Conservation (phyloP, 306 rosid genomes). For the Dryas octopetala region DNA sequence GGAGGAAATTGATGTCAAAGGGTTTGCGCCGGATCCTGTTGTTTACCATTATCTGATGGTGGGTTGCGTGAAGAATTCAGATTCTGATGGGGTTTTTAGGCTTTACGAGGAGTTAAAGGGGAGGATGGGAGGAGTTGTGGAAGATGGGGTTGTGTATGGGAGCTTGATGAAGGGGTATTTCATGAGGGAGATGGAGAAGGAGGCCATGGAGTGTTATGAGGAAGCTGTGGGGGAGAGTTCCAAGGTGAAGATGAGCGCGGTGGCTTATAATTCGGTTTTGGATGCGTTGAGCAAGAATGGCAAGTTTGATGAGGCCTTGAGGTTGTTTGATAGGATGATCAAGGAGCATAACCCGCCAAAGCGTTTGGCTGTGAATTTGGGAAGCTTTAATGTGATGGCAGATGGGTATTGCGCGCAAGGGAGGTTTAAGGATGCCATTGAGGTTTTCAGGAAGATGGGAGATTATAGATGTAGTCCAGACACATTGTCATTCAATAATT, state of each 20-base stretch:
- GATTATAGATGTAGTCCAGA: slow-evolving; percentile 78
- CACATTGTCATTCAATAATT: slow-evolving; percentile 73
- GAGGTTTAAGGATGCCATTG: slow-evolving; percentile 69
- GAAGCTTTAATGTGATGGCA: slow-evolving; percentile 86
- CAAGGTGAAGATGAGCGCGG: slow-evolving; percentile 65
- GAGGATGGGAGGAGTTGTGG: slow-evolving; percentile 58
- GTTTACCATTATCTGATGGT: slow-evolving; percentile 80
- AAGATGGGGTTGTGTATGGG: slow-evolving; percentile 81
- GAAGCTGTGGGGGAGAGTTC: slow-evolving; percentile 60
- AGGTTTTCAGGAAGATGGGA: slow-evolving; percentile 79
- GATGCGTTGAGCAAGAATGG: slow-evolving; percentile 82
- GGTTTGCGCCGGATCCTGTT: slow-evolving; percentile 60
- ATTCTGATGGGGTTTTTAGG: slow-evolving; percentile 56
- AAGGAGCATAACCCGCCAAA: slow-evolving; percentile 63
- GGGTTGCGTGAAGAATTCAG: slow-evolving; percentile 63
- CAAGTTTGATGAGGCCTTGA: slow-evolving; percentile 69
- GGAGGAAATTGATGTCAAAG: slow-evolving; percentile 62
- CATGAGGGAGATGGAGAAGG: slow-evolving; percentile 75
- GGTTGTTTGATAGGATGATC: slow-evolving; percentile 67
- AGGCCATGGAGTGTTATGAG: slow-evolving; percentile 79
- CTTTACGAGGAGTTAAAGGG: slow-evolving; percentile 71
- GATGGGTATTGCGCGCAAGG: slow-evolving; percentile 76
- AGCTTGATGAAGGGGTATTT: slow-evolving; percentile 88
- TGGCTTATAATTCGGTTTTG: slow-evolving; percentile 73
- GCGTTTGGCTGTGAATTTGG: slow-evolving; percentile 65